These are phyloP conservation scores for Solanum rostratum DNA, from an alignment of 257 asterid species.

Conservation along the genomic window DNA sequence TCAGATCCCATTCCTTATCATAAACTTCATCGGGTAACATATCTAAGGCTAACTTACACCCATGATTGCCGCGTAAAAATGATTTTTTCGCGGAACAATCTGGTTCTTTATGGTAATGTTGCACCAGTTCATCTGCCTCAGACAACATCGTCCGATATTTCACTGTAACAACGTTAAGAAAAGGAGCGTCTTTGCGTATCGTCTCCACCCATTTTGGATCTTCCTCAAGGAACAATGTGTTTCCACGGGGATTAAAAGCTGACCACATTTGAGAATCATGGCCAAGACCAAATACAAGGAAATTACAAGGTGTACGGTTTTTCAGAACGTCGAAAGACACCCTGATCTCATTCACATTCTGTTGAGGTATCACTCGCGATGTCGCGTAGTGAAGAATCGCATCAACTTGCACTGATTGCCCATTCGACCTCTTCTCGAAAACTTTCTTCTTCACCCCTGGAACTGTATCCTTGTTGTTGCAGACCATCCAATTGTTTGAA, in stretches of 20 bases:
- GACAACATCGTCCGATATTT: constrained; percentile 52
- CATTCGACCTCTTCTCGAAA: background rate
- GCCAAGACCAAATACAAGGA: constrained; percentile 87
- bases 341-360: constrained; percentile 8
- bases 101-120: constrained; percentile 25
- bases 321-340: constrained; percentile 31
- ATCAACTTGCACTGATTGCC: constrained; percentile 3
- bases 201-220: constrained; percentile 66
- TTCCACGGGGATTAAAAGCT: constrained; percentile 55
- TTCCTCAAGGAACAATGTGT: constrained; percentile 73
- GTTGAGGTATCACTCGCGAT: constrained; percentile 19
- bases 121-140: constrained; percentile 40
- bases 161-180: constrained; percentile 46
- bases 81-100: constrained; percentile 42
- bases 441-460: too few species aligned
- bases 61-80: constrained; percentile 44
- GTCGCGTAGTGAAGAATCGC: constrained; percentile 29
- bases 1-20: constrained; percentile 74
- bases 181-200: constrained; percentile 49
- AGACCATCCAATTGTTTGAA: constrained; percentile 1
- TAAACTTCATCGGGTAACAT: constrained; percentile 66
- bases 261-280: constrained; percentile 93
- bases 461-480: background rate
- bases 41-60: constrained; percentile 61
- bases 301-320: constrained; percentile 29